Evolutionary conservation across 139 green algal species (phyloP).

Genomic region (Volvox africanus): DNA sequence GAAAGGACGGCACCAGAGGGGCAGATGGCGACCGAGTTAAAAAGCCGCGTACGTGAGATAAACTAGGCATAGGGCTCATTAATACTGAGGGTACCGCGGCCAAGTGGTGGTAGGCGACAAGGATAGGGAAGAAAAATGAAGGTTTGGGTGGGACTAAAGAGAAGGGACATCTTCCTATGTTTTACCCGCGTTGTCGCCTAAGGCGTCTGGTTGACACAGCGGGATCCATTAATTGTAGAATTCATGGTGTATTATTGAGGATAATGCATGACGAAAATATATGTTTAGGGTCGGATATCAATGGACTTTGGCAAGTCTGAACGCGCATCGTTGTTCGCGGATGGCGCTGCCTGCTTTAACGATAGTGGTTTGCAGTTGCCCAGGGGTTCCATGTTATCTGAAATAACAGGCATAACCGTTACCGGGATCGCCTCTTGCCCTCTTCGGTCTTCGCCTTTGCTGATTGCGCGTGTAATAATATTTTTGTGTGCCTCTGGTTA

Average conservation of each 20-base stretch:
- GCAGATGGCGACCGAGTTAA: neutral
- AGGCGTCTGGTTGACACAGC: too few species aligned
- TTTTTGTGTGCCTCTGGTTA: neutral
- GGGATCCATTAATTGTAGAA: neutral
- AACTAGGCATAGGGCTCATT: too few species aligned
- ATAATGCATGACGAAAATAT: neutral
- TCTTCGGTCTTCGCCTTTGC: neutral
- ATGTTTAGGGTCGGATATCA: neutral
- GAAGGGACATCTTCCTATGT: too few species aligned
- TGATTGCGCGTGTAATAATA: neutral
- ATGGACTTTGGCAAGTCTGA: neutral
- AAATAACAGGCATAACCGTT: too few species aligned
- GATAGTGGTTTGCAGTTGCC: too few species aligned
- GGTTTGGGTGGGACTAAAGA: too few species aligned
- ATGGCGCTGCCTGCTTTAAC: neutral
- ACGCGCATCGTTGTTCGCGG: too few species aligned
- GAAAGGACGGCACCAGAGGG: neutral
- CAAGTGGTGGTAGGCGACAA: too few species aligned
- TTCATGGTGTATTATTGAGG: neutral
- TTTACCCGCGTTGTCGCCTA: too few species aligned
- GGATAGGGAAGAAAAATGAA: too few species aligned
- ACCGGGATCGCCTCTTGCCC: neutral
- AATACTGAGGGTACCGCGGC: neutral
- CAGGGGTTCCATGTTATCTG: too few species aligned
- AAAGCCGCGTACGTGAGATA: slow-evolving; percentile 22